Conservation (phyloP, 2,329 filamentous ascomycete species). For the Penicillium capsulatum region DNA sequence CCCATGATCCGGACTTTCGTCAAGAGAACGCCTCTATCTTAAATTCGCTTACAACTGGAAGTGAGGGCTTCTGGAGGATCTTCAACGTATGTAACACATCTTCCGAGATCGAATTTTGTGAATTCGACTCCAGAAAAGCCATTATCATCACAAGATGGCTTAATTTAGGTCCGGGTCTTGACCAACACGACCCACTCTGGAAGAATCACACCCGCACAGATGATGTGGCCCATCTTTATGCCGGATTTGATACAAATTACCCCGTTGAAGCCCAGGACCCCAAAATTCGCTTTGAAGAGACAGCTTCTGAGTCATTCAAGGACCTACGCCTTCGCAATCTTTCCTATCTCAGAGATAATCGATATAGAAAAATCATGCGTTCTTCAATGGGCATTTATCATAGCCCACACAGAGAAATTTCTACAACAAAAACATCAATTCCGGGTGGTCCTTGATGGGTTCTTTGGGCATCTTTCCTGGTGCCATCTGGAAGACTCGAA, state of each 20-base stretch:
- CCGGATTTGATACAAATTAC: too few species aligned
- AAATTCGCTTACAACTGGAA: too few species aligned
- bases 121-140: neutral
- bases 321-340: neutral
- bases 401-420: too few species aligned
- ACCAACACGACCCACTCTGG: neutral
- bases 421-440: too few species aligned
- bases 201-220: neutral
- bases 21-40: too few species aligned
- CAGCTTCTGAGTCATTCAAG: neutral
- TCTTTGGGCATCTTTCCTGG: too few species aligned
- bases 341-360: neutral
- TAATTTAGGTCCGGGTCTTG: neutral
- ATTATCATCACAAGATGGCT: constrained; percentile 1
- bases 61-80: neutral
- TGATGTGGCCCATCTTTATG: neutral
- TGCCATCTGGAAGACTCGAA: too few species aligned
- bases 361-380: too few species aligned
- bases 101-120: neutral
- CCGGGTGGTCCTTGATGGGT: too few species aligned
- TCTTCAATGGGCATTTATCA: too few species aligned
- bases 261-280: too few species aligned
- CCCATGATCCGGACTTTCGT: too few species aligned
- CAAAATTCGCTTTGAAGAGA: neutral
- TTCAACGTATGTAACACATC: neutral